phyloP scores from a whole-genome alignment of 179 eudicot genomes.

The Vitellaria paradoxa region DNA sequence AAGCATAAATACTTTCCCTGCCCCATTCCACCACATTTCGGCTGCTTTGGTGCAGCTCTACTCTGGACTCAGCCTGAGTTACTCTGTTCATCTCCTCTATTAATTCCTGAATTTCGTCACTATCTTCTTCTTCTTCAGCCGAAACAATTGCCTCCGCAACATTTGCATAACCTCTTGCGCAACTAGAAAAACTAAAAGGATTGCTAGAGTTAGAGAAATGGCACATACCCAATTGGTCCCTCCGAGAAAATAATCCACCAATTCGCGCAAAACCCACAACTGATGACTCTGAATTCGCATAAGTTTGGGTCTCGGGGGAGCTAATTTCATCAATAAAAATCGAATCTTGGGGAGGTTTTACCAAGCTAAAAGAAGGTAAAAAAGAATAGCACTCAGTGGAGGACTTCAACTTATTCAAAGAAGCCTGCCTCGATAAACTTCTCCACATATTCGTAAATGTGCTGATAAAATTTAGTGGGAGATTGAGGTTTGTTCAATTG shows the following conservation, averaged over 20 bases:
- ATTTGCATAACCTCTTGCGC: constrained; percentile 51
- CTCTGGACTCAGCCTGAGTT: constrained; percentile 9
- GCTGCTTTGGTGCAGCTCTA: constrained; percentile 21
- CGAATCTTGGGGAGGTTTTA: constrained; percentile 5
- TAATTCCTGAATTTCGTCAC: constrained; percentile 57
- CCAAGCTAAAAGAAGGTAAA: background rate
- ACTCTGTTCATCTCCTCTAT: constrained; percentile 37
- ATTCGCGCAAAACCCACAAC: constrained; percentile 29
- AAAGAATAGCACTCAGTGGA: constrained; percentile 10
- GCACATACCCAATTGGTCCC: constrained; percentile 10
- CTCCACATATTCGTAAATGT: constrained; percentile 41
- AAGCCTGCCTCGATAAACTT: constrained; percentile 27
- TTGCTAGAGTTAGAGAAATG: constrained; percentile 9
- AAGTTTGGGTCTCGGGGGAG: constrained; percentile 11
- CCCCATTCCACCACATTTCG: constrained; percentile 49
- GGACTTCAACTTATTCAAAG: constrained; percentile 30
- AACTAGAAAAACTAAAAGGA: constrained; percentile 22
- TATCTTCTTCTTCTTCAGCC: constrained; percentile 53
- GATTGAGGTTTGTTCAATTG: constrained; percentile 1
- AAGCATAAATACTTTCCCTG: constrained; percentile 45
- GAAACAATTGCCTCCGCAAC: constrained; percentile 59
- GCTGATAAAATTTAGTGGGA: background rate
- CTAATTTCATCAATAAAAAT: constrained; percentile 15
- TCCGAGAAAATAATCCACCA: constrained; percentile 19
- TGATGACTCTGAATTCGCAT: constrained; percentile 14